Base-by-base conservation (phyloP, 1,139 yeast genomes). In the Candida dubliniensis region DNA sequence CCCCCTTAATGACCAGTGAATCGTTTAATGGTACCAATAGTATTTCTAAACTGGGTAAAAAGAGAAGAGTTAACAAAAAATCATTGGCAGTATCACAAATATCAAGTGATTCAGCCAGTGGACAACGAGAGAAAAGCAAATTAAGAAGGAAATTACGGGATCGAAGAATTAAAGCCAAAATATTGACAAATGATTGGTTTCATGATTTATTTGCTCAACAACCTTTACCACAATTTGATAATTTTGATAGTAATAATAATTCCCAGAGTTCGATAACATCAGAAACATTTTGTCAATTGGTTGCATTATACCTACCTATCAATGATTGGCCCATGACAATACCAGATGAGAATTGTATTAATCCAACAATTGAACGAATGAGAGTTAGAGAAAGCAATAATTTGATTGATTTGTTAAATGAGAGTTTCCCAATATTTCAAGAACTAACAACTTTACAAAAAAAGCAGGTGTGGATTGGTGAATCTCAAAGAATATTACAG, bases 121-220 rank as follows among this genome's bases (percentile, higher is more conserved):
- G 51, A 10, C 52, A 47, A 37, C 50, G 49, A 31, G 60, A 57
- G 29, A 54, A 49, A 39, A 58, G 57, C 47, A 57, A 52, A 38
- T 45, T 50, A 12, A 43, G 61, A 41, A 43, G 63, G 27, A 58
- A 54, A 43, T 37, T 49, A 31, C 39, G 61, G 31, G 63, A 58
- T 47, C 40, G 58, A 24, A 47, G 52, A 29, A 58, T 58, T 15
- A 58, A 58, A 44, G 57, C 63, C 0, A 56, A 52, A 31, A 38
- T 58, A 10, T 34, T 50, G 15, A 50, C 58, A 8, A 49, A 47
- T 31, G 55, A 54, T 18, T 50, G 56, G 53, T 51, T 55, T 9
- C 31, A 50, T 9, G 47, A 51, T 24, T 45, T 46, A 31, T 56
- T 57, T 45, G 58, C 59, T 6, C 37, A 46, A 25, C 34, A 44